Conservation (phyloP, 306 rosid genomes). For the Fagus sylvatica region DNA sequence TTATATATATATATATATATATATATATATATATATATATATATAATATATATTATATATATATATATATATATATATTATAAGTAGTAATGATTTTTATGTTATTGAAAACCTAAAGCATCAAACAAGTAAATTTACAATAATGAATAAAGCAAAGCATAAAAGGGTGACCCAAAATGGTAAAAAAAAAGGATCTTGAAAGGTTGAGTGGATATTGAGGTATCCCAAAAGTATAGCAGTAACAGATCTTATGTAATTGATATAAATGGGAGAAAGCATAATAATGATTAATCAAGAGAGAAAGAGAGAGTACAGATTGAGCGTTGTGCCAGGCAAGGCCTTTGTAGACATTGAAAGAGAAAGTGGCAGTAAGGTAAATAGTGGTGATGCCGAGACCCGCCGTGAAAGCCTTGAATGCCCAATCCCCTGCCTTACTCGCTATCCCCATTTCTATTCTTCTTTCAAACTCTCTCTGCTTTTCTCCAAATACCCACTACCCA, state of each 20-base stretch:
- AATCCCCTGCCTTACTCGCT: constrained; percentile 66
- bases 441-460: constrained; percentile 49
- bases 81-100: not conserved
- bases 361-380: constrained; percentile 70
- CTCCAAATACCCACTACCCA: too few relatives aligned
- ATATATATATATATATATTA: too few relatives aligned
- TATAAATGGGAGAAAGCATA: not conserved
- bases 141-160: not conserved
- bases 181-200: not conserved
- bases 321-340: constrained; percentile 88
- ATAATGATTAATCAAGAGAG: not conserved
- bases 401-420: constrained; percentile 74
- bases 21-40: too few relatives aligned
- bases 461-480: not conserved
- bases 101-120: not conserved
- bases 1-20: too few relatives aligned
- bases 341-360: constrained; percentile 70
- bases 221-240: not conserved
- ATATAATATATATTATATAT: too few relatives aligned
- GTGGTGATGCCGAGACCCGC: constrained; percentile 70
- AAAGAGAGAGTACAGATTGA: constrained; percentile 51
- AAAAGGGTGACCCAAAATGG: not conserved
- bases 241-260: not conserved
- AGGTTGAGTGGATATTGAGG: not conserved
- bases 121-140: not conserved